These are phyloP conservation scores for Penicillium sp. DNA, from an alignment of 2,329 filamentous ascomycete genomes.

Conservation along the genomic window DNA sequence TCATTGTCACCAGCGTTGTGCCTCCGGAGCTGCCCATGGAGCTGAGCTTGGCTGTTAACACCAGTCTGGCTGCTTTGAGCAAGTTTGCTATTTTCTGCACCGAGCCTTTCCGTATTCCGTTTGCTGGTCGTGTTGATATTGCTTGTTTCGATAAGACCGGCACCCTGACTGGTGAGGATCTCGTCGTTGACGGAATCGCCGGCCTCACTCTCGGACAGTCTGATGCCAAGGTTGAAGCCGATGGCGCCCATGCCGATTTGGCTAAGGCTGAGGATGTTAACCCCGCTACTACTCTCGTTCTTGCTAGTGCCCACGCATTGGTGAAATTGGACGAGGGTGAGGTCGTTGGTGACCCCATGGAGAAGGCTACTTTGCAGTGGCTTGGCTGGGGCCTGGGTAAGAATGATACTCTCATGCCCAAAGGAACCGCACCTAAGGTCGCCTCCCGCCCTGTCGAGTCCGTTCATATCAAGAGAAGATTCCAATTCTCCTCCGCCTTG, in stretches of 20 bases:
- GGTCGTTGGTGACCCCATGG: constrained; percentile 97
- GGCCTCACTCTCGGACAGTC: constrained; percentile 73
- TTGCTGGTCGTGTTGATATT: constrained; percentile 89
- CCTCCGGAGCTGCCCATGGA: constrained; percentile 99
- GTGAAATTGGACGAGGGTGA: constrained; percentile 97
- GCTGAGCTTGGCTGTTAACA: constrained; percentile 94
- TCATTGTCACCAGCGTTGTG: constrained; percentile 96
- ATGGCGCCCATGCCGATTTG: constrained; percentile 81
- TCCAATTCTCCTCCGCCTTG: constrained; percentile 95
- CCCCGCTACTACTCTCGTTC: constrained; percentile 83
- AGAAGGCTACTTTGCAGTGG: constrained; percentile 87
- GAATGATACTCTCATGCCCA: constrained; percentile 79
- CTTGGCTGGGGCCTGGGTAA: constrained; percentile 91
- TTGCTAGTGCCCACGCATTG: constrained; percentile 91
- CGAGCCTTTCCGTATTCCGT: constrained; percentile 97
- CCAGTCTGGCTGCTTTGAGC: constrained; percentile 88
- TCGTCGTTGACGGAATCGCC: constrained; percentile 95
- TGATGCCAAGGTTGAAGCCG: constrained; percentile 67
- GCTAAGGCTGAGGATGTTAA: constrained; percentile 68
- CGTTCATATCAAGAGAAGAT: constrained; percentile 92
- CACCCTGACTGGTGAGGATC: constrained; percentile 91
- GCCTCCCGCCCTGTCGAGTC: constrained; percentile 58
- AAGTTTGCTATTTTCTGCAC: constrained; percentile 98
- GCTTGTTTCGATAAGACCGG: constrained; percentile 99
- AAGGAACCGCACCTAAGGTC: constrained; percentile 45